Evolutionary conservation across 768 basidiomycete genomes (phyloP), one percentile per base, ranked within the genome.

Genomic region (Lactifluus echinatus): DNA sequence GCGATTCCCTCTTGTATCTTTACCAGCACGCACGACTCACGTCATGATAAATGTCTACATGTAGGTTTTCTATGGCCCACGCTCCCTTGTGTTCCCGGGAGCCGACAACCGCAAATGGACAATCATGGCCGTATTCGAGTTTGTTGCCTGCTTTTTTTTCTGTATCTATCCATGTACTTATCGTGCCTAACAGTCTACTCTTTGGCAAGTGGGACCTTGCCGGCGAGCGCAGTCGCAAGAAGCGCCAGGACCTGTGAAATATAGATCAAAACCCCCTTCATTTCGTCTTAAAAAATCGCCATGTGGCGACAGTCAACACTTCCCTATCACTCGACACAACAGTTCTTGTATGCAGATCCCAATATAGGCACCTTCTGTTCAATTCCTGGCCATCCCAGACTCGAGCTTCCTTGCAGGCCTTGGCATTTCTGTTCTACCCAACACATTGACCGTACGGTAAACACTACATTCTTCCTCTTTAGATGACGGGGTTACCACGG

Each of bases 61-160:
- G 34, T 59, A 89, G 87, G 87, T 98, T 17, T 97, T 97, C 69
- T 96, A 97, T 67, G 91, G 93, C 8, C 81, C 86, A 36, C 84
- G 93, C 45, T 93, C 89, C 15, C 80, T 96, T 44, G 95, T 88
- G 12, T 99, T 93, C 79, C 86, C 82, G 15, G 93, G 93, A 71
- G 86, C 93, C 0, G 94, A 97, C 73, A 99, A 99, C 74, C 81
- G 95, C 57, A 94, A 93, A 69, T 95, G 93, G 94, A 93, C 93
- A 0, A 95, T 85, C 65, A 91, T 94, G 84, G 90, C 93, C 14
- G 70, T 81, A 11, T 95, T 96, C 65, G 90, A 93, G 89, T 92
- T 65, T 55, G 87, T 36, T 40, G 6, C 23, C 4, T 34, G 12
- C 19, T 43, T 37, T 40, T 12, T 50, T 50, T 14, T 49, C 43